Evolutionary conservation across 768 basidiomycete species (phyloP).

Genomic region (Hypsizygus marmoreus): DNA sequence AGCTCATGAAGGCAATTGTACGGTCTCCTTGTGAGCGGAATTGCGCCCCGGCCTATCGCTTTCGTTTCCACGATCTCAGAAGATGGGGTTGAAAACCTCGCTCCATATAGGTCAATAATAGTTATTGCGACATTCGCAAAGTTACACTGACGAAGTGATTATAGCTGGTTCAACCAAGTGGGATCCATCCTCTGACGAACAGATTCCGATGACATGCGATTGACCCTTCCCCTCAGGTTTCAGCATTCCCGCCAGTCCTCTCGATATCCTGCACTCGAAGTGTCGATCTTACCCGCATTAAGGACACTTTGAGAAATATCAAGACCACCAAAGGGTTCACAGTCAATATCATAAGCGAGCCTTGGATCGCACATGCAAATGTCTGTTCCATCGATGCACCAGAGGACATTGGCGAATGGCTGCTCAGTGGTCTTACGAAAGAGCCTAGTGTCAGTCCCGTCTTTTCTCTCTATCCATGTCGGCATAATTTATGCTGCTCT

Average conservation of each 20-base stretch:
- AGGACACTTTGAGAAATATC: slow-evolving; percentile 72
- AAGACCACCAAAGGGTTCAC: slow-evolving; percentile 65
- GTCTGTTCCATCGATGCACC: slow-evolving; percentile 54
- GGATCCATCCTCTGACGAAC: not conserved
- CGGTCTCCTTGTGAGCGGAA: slow-evolving; percentile 50
- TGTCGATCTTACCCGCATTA: slow-evolving; percentile 24
- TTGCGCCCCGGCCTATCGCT: slow-evolving; percentile 68
- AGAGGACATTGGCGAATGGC: slow-evolving; percentile 57
- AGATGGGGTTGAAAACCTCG: slow-evolving; percentile 58
- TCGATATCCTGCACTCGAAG: slow-evolving; percentile 46
- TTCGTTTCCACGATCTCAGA: slow-evolving; percentile 65
- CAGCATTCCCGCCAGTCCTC: slow-evolving; percentile 64
- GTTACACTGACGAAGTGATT: not conserved
- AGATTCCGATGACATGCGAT: not conserved
- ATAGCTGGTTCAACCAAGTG: slow-evolving; percentile 49
- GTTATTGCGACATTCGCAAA: not conserved
- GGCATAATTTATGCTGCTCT: slow-evolving; percentile 6
- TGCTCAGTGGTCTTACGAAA: slow-evolving; percentile 58
- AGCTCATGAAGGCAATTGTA: slow-evolving; percentile 37
- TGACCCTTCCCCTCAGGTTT: slow-evolving; percentile 43
- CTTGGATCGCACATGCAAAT: slow-evolving; percentile 63
- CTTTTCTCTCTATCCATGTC: not conserved
- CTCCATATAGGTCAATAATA: slow-evolving; percentile 49
- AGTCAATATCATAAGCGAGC: slow-evolving; percentile 75
- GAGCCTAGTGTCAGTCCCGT: slow-evolving; percentile 51